A percentile compares a stretch with the other conserved stretches of the same genome.
phyloP scores from a whole-genome alignment of 768 basidiomycete genomes.

The Serendipita sp. region DNA sequence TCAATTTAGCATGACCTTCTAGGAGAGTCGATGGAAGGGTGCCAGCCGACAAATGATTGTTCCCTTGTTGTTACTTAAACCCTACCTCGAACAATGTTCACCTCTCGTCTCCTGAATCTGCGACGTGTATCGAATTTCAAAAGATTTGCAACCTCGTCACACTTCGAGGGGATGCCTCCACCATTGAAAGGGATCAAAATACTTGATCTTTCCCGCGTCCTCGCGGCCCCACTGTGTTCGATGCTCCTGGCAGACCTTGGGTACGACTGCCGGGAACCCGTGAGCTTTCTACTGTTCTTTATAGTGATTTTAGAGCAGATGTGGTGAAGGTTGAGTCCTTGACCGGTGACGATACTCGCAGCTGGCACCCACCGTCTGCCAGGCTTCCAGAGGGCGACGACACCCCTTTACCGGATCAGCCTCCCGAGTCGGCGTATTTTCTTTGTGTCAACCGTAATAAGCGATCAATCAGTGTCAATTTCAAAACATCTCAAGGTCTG shows the following conservation, averaged over 20 bases:
- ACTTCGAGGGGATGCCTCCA: conserved; percentile 21
- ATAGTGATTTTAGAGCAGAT: conserved; percentile 43
- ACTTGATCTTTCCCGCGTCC: conserved; percentile 77
- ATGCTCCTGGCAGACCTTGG: conserved; percentile 84
- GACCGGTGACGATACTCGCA: conserved; percentile 80
- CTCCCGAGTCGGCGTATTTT: conserved; percentile 88
- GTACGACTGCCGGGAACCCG: conserved; percentile 8
- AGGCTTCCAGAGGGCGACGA: neutral
- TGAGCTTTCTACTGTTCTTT: neutral
- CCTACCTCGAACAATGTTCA: too few relatives aligned
- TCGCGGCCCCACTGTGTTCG: conserved; percentile 85
- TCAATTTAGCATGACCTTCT: too few relatives aligned
- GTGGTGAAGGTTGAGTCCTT: conserved; percentile 85
- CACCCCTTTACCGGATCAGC: conserved; percentile 27
- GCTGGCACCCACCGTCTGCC: conserved; percentile 16
- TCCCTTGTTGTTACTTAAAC: too few relatives aligned
- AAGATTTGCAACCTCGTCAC: neutral
- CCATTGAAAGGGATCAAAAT: conserved; percentile 68
- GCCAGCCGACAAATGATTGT: too few relatives aligned
- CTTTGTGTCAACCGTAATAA: conserved; percentile 81
- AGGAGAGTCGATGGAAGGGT: too few relatives aligned
- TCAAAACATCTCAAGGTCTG: conserved; percentile 64
- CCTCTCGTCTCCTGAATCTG: too few relatives aligned
- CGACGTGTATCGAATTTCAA: too few relatives aligned
- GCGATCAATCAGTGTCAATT: conserved; percentile 75